Evolutionary conservation across 495 filamentous ascomycete species (phyloP).

Genomic region (Penicillium fimorum): DNA sequence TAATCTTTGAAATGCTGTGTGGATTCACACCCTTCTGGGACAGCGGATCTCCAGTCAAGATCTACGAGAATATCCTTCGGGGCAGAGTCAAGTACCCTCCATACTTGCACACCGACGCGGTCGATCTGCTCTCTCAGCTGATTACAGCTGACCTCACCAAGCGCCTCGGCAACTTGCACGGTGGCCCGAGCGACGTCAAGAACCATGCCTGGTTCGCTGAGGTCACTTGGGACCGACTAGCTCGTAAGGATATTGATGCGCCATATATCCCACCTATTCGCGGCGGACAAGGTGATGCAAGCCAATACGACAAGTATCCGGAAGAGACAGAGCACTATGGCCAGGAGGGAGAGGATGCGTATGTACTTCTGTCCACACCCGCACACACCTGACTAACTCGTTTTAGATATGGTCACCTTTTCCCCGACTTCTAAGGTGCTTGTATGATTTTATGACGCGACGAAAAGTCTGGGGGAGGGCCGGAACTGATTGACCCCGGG

Average conservation of each 20-base stretch:
- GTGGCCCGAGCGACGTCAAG: slow-evolving; percentile 92
- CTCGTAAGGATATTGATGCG: slow-evolving; percentile 95
- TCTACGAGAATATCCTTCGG: slow-evolving; percentile 96
- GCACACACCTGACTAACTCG: slow-evolving; percentile 10
- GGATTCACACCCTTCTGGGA: slow-evolving; percentile 99
- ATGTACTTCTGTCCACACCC: slow-evolving; percentile 42
- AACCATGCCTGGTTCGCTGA: slow-evolving; percentile 94
- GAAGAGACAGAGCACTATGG: slow-evolving; percentile 95
- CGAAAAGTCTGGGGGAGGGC: slow-evolving; percentile 27
- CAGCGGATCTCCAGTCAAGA: slow-evolving; percentile 94
- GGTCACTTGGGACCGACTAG: slow-evolving; percentile 93
- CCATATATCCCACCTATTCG: slow-evolving; percentile 97
- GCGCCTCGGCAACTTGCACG: slow-evolving; percentile 88
- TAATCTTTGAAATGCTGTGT: slow-evolving; percentile 99
- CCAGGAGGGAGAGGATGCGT: slow-evolving; percentile 73
- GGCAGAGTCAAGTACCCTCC: slow-evolving; percentile 93
- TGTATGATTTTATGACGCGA: slow-evolving; percentile 43
- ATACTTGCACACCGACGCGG: slow-evolving; percentile 91
- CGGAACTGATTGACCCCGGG: slow-evolving; percentile 15
- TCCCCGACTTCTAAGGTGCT: slow-evolving; percentile 64
- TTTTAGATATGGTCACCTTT: slow-evolving; percentile 64
- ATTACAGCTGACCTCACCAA: slow-evolving; percentile 96
- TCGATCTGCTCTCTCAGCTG: slow-evolving; percentile 84
- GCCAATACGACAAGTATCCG: slow-evolving; percentile 96
- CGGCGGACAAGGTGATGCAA: slow-evolving; percentile 89